A percentile compares a stretch with the other conserved stretches of the same genome.
Conservation (phyloP, 345 rosid species). For the Rhizophora apiculata region DNA sequence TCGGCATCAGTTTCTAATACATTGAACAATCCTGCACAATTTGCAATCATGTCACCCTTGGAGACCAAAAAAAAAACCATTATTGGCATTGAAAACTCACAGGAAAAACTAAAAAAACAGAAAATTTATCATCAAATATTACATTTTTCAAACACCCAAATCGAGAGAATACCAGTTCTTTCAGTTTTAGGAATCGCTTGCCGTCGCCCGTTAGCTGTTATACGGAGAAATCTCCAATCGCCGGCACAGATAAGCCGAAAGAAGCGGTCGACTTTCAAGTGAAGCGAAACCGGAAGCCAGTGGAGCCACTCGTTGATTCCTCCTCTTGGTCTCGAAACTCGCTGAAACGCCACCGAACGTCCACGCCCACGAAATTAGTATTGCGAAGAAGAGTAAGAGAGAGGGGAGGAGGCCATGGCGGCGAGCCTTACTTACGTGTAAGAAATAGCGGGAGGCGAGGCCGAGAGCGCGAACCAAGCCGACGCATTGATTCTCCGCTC, state of each 20-base stretch:
- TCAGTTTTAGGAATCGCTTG: conserved; percentile 21
- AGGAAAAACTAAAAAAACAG: too few relatives aligned
- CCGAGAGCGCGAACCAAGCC: conserved; percentile 86
- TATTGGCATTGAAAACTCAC: background rate
- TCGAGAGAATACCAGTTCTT: conserved; percentile 37
- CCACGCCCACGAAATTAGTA: background rate
- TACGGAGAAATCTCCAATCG: background rate
- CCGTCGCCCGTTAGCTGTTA: conserved; percentile 12
- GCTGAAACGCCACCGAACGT: conserved; percentile 1
- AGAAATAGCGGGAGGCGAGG: conserved; percentile 55
- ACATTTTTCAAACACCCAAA: background rate
- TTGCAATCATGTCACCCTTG: background rate
- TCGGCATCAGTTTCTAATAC: conserved; percentile 27
- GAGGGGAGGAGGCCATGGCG: background rate
- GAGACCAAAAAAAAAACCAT: background rate
- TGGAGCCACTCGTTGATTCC: conserved; percentile 18
- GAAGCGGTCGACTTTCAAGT: conserved; percentile 11
- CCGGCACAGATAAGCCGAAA: conserved; percentile 3
- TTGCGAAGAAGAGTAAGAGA: background rate
- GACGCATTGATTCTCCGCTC: conserved; percentile 88
- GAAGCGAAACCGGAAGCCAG: conserved; percentile 25
- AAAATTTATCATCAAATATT: too few relatives aligned
- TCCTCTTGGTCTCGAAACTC: conserved; percentile 26
- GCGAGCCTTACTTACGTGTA: conserved; percentile 36
- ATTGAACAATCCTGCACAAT: conserved; percentile 14